Conservation (phyloP, 441 rosid genomes). For the Erodium trifolium region DNA sequence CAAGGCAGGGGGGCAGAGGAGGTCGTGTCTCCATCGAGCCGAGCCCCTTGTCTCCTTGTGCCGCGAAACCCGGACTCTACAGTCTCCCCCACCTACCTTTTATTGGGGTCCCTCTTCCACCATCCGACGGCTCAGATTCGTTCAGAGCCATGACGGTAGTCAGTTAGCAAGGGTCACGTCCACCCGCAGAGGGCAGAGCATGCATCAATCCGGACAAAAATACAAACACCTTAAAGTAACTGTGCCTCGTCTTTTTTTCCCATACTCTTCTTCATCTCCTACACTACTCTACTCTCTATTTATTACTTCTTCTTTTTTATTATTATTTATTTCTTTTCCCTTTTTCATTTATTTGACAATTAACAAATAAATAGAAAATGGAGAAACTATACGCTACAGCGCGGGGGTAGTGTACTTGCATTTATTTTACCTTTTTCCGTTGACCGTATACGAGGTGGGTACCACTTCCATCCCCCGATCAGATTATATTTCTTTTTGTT, state of each 20-base stretch:
- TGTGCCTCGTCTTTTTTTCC: too few relatives aligned
- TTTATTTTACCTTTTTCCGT: background rate
- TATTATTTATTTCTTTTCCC: too few relatives aligned
- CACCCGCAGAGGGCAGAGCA: background rate
- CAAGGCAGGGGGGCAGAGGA: slow-evolving; percentile 7
- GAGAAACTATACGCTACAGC: background rate
- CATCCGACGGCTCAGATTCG: background rate
- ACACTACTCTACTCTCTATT: background rate
- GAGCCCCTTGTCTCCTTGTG: slow-evolving; percentile 29
- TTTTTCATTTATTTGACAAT: too few relatives aligned
- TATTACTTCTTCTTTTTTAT: too few relatives aligned
- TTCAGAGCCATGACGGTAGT: background rate
- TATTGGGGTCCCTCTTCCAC: background rate
- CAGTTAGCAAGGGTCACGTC: slow-evolving; percentile 1
- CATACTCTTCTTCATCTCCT: too few relatives aligned
- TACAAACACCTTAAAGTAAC: background rate
- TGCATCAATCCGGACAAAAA: slow-evolving; percentile 3
- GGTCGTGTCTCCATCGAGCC: slow-evolving; percentile 15
- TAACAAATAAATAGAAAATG: background rate
- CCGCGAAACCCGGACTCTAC: slow-evolving; percentile 54
- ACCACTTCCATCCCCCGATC: background rate
- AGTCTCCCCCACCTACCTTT: slow-evolving; percentile 27
- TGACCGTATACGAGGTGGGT: background rate
- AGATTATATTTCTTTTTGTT: too few relatives aligned
- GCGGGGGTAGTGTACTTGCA: background rate